Percentiles rank a stretch among this genome's conserved stretches.
Conservation (phyloP, 2,329 filamentous ascomycete genomes). For the Fusarium nanum region DNA sequence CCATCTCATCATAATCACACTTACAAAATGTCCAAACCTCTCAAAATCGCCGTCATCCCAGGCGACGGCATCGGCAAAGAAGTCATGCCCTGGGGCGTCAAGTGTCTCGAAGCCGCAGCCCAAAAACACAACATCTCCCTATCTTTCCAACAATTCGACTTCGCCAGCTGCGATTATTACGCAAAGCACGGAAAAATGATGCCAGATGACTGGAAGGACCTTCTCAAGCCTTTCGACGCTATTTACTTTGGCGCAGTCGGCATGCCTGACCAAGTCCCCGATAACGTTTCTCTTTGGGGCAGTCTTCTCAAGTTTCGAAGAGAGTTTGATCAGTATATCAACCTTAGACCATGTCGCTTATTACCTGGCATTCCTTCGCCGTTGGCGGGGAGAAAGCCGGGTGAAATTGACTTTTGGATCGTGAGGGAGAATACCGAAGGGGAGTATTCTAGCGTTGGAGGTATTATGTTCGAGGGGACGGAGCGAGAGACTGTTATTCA, state of each 20-base stretch:
- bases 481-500: constrained; percentile 72
- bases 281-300: constrained; percentile 75
- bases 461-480: constrained; percentile 68
- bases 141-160: constrained; percentile 71
- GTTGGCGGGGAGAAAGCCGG: constrained; percentile 62
- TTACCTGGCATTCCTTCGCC: constrained; percentile 70
- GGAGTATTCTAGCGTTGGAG: constrained; percentile 74
- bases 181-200: constrained; percentile 57
- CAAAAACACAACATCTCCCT: constrained; percentile 64
- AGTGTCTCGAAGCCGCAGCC: constrained; percentile 66
- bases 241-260: constrained; percentile 77
- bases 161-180: constrained; percentile 73
- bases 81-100: constrained; percentile 72
- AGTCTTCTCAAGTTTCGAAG: constrained; percentile 75
- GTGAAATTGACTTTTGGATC: constrained; percentile 75
- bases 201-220: constrained; percentile 60
- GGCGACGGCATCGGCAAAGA: constrained; percentile 78
- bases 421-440: constrained; percentile 75
- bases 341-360: constrained; percentile 72
- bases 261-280: constrained; percentile 65
- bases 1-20: no score
- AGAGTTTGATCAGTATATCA: constrained; percentile 75
- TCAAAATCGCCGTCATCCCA: constrained; percentile 70
- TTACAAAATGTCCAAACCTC: constrained; percentile 53
- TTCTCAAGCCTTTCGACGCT: constrained; percentile 69